Base-by-base conservation (phyloP, 2,329 filamentous ascomycete genomes). In the Colletotrichum navitas region DNA sequence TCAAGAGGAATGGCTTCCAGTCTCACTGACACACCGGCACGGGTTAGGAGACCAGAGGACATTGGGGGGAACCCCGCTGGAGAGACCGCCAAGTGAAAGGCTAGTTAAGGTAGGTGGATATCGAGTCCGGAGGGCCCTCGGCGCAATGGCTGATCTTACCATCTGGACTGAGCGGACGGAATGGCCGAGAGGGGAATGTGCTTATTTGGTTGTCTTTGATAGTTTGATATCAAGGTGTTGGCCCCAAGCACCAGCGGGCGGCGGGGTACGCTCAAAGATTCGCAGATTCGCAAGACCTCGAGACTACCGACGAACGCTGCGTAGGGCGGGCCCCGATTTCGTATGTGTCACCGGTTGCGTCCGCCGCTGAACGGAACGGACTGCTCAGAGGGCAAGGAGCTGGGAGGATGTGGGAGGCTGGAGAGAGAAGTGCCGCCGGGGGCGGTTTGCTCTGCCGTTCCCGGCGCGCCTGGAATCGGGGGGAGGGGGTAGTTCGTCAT, bases 381-480 rank as follows among this genome's bases (percentile, higher is more conserved):
- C 39, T 8, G 10, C 45, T 29, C 36, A 12, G 32, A 36, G n/a
- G 43, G n/a, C 29, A 26, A 36, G 43, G 39, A 26, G 58, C 12
- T 36, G 56, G 18, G 16, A 59, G 24, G 36, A 29, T 16, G 41
- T 47, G 32, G 32, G 12, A 12, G 26, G n/a, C 34, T 49, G 32
- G 32, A 24, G 47, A 36, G 59, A 24, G 47, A 63, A 29, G 45
- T 41, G 60, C 34, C 60, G 47, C 34, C 60, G 26, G 34, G 24
- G 24, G n/a, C 45, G 21, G 45, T 47, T 29, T 18, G 36, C 24
- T 18, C 34, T n/a, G 45, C 60, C 45, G 60, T 63, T 52, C 45
- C 60, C 60, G 60, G 60, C 32, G 34, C 60, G 32, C 39, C 24
- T 36, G 45, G 43, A 36, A 49, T 39, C 59, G 32, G 59, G 59